phyloP scores from a whole-genome alignment of 1,284 basidiomycete species.

The Cronartium quercuum region DNA sequence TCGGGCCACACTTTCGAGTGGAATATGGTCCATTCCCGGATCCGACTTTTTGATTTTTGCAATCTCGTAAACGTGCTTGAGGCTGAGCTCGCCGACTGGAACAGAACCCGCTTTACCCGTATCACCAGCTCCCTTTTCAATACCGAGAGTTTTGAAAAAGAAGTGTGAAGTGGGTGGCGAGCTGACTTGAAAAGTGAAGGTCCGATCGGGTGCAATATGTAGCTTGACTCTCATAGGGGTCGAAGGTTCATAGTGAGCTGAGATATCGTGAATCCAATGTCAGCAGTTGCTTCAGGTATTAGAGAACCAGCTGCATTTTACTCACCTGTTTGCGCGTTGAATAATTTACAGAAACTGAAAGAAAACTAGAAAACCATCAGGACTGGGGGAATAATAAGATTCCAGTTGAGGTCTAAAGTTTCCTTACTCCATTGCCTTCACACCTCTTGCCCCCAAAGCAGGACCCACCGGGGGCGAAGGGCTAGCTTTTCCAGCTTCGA shows the following conservation, averaged over 20 bases:
- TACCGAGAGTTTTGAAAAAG: slow-evolving; percentile 80
- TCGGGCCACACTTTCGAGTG: slow-evolving; percentile 76
- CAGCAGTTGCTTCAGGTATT: not conserved
- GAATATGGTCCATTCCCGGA: slow-evolving; percentile 73
- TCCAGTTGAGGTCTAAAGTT: slow-evolving; percentile 9
- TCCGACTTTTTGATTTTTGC: slow-evolving; percentile 93
- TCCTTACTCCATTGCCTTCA: slow-evolving; percentile 92
- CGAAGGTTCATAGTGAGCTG: slow-evolving; percentile 77
- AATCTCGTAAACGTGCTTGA: slow-evolving; percentile 99
- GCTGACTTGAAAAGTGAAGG: slow-evolving; percentile 87
- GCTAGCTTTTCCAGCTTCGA: slow-evolving; percentile 88
- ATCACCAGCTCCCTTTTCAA: slow-evolving; percentile 66
- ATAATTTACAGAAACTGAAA: slow-evolving; percentile 37
- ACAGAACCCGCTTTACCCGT: slow-evolving; percentile 57
- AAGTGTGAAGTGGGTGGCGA: slow-evolving; percentile 84
- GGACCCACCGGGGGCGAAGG: slow-evolving; percentile 95
- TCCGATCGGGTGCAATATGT: slow-evolving; percentile 85
- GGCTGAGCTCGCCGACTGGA: slow-evolving; percentile 69
- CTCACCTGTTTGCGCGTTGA: slow-evolving; percentile 36
- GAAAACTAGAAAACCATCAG: not conserved
- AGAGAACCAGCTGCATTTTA: not conserved
- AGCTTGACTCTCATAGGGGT: slow-evolving; percentile 85
- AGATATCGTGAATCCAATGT: slow-evolving; percentile 59
- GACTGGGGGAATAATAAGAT: slow-evolving; percentile 29
- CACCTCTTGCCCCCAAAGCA: slow-evolving; percentile 91